Conservation (phyloP, 139 green algal species). For the Coelastrella sp. region DNA sequence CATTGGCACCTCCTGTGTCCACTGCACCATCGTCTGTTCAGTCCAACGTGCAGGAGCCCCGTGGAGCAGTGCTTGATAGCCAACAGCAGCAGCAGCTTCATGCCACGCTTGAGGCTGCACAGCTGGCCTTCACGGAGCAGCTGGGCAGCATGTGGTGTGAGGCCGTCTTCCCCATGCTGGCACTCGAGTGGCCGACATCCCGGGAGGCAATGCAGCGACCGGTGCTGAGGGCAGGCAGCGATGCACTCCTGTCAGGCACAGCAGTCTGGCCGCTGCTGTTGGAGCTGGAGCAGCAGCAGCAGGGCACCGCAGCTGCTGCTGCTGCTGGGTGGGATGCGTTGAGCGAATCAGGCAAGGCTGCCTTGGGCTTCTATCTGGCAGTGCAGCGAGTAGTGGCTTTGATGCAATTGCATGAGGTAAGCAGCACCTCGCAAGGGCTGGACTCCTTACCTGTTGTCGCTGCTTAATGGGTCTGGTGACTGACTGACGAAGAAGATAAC, state of each 20-base stretch:
- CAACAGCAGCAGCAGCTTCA: conserved; percentile 53
- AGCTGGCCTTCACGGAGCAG: conserved; percentile 53
- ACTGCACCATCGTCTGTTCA: background rate
- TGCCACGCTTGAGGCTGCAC: conserved; percentile 48
- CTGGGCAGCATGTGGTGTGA: conserved; percentile 81
- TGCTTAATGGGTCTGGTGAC: too few relatives aligned
- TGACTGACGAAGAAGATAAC: too few relatives aligned
- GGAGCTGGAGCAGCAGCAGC: conserved; percentile 16
- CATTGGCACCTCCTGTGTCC: background rate
- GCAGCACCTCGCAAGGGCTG: background rate
- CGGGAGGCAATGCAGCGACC: conserved; percentile 50
- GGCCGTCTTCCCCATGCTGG: conserved; percentile 74
- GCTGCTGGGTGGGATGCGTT: conserved; percentile 4
- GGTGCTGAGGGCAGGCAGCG: conserved; percentile 53
- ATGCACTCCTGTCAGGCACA: conserved; percentile 57
- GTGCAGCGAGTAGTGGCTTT: conserved; percentile 75
- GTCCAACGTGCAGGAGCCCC: background rate
- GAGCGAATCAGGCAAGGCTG: conserved; percentile 49
- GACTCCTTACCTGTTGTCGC: too few relatives aligned
- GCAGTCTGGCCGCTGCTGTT: conserved; percentile 50
- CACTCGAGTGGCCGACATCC: conserved; percentile 68
- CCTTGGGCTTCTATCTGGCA: conserved; percentile 62
- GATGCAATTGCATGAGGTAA: conserved; percentile 72
- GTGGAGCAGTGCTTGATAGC: background rate
- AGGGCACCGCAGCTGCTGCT: background rate